Evolutionary conservation across 257 asterid genomes (phyloP).

Genomic region (Lantana camara): DNA sequence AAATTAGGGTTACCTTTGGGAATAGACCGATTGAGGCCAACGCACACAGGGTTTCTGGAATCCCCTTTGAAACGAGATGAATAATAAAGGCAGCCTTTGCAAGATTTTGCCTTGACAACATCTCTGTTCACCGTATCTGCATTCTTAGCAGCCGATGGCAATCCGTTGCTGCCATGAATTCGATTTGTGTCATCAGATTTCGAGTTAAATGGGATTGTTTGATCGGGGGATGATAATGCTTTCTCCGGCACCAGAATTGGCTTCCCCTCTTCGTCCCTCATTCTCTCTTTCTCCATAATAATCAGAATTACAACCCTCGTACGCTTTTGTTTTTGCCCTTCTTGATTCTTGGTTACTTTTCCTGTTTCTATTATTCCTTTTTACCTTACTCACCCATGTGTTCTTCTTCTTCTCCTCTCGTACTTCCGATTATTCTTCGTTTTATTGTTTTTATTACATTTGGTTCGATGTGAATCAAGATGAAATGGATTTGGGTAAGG

Average conservation of each 20-base stretch:
- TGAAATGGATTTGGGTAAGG: no score
- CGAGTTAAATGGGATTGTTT: conserved; percentile 4
- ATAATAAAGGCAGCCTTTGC: conserved; percentile 71
- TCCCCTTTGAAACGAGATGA: conserved; percentile 54
- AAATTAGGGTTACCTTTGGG: conserved; percentile 53
- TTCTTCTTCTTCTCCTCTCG: background rate
- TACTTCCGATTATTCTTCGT: no score
- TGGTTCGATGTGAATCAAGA: no score
- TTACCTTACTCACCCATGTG: background rate
- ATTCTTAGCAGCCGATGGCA: conserved; percentile 25
- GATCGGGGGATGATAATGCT: conserved; percentile 1
- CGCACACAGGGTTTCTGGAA: conserved; percentile 65
- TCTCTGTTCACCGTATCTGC: conserved; percentile 12
- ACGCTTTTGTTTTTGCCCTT: background rate
- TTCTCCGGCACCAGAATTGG: conserved; percentile 15
- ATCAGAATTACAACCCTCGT: background rate
- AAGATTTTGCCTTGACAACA: conserved; percentile 52
- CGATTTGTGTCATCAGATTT: conserved; percentile 25
- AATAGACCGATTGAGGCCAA: conserved; percentile 70
- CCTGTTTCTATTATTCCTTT: no score
- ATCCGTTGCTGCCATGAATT: conserved; percentile 7
- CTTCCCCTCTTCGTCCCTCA: conserved; percentile 17
- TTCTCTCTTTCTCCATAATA: conserved; percentile 4
- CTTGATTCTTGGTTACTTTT: no score
- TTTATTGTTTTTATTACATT: background rate